Evolutionary conservation across 805 yeast genomes (phyloP).

Genomic region (Spencermartinsiella europaea): DNA sequence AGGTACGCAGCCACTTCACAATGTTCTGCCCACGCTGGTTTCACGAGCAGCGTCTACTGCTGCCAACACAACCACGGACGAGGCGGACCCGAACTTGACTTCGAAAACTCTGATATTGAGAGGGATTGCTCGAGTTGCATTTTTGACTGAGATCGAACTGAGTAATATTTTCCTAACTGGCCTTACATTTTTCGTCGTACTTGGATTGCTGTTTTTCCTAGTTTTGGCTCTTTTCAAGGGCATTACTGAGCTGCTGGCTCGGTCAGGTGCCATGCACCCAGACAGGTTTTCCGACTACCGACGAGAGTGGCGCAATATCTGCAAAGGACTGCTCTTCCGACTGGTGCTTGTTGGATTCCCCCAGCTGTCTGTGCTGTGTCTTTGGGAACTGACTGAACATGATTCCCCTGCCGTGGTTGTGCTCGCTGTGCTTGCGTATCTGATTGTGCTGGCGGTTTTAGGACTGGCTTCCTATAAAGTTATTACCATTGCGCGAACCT

Average conservation of each 20-base stretch:
- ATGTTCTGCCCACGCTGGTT: constrained; percentile 3
- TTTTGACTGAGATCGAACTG: constrained; percentile 75
- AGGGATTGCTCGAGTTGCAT: constrained; percentile 91
- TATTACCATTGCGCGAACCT: constrained; percentile 65
- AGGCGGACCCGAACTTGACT: constrained; percentile 52
- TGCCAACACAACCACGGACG: constrained; percentile 36
- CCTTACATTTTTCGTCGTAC: constrained; percentile 72
- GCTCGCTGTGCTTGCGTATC: constrained; percentile 67
- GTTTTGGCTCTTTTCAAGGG: constrained; percentile 57
- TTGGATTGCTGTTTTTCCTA: constrained; percentile 57
- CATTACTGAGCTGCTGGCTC: constrained; percentile 57
- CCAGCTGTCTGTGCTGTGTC: constrained; percentile 69
- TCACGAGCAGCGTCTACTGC: constrained; percentile 6
- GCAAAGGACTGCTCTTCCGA: constrained; percentile 86
- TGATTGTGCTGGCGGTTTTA: constrained; percentile 54
- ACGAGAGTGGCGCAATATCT: constrained; percentile 72
- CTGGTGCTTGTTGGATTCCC: constrained; percentile 81
- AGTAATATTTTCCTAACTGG: constrained; percentile 84
- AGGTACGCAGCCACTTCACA: constrained; percentile 4
- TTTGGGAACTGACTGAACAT: constrained; percentile 83
- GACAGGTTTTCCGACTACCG: constrained; percentile 73
- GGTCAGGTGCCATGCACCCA: constrained; percentile 53
- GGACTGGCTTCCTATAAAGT: constrained; percentile 71
- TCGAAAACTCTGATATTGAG: constrained; percentile 74
- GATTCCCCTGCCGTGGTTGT: constrained; percentile 83